Percentiles rank a stretch among this genome's conserved stretches.
Evolutionary conservation across 2,329 filamentous ascomycete species (phyloP).

Genomic region (Monilinia fructigena): DNA sequence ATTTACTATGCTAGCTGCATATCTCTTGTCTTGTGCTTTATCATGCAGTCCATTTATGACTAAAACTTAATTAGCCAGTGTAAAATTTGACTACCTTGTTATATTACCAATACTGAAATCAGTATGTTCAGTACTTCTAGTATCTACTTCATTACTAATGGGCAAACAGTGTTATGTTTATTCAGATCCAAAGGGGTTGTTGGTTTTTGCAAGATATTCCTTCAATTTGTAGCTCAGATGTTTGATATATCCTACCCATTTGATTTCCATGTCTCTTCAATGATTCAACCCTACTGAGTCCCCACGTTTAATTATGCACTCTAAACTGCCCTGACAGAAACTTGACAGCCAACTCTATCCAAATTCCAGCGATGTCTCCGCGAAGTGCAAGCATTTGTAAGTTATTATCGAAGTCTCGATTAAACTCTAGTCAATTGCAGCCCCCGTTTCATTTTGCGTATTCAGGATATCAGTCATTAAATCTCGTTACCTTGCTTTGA

Average conservation of each 20-base stretch:
- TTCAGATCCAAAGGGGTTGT: not conserved
- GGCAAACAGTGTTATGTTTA: no score
- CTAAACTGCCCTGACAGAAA: not conserved
- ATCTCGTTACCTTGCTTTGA: not conserved
- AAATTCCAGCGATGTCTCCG: no score
- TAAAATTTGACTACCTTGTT: not conserved
- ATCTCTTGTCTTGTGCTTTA: not conserved
- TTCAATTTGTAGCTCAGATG: no score
- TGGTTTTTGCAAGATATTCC: not conserved
- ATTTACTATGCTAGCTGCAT: not conserved
- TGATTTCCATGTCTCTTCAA: not conserved
- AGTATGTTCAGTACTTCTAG: not conserved
- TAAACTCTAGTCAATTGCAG: not conserved
- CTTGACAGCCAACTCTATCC: not conserved
- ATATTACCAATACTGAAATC: not conserved
- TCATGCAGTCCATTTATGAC: not conserved
- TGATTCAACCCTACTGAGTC: not conserved
- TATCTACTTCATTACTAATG: not conserved
- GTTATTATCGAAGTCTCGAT: not conserved
- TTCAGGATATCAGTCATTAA: not conserved
- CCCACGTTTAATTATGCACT: not conserved
- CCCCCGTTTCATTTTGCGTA: not conserved
- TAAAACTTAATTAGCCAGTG: no score
- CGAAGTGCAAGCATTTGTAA: not conserved
- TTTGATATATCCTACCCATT: not conserved